Base-by-base conservation (phyloP, 768 basidiomycete genomes). In the Boletus tomentosulus region DNA sequence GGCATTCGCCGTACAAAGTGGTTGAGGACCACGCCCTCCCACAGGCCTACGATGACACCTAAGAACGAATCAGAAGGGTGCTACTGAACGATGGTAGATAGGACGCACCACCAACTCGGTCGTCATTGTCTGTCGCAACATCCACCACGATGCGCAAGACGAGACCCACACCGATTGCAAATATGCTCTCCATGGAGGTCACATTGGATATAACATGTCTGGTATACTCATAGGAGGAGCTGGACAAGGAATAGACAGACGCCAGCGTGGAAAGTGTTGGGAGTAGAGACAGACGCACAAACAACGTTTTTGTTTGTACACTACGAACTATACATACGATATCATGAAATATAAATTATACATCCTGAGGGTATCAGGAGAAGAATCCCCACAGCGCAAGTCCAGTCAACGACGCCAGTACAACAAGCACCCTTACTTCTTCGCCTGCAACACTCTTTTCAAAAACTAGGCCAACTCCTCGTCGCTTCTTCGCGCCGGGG, bases 11-110 rank as follows among this genome's bases (percentile, higher is more conserved):
- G 78, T 57, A 87, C 68, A 66, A 87, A 89, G 60, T 89, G 88
- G 38, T 82, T 79, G 51, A 88, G 74, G 35, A 89, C 81, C 25
- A 86, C 78, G 46, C 89, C 87, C 69, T 90, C 88, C 86, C 87
- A 90, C 19, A 89, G 73, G 8, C 88, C 89, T 50, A 91, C 74
- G 53, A 90, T 76, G 13, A 84, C 82, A 16, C 84, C 82, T 79
- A 51, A 81, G 65, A 30, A 34, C 33, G 30, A 12, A 35, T 59
- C 19, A 59, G 50, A 27, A 39, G 55, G 35, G 31, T 2, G 16
- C 46, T 3, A 43, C 7, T 31, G 25, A 42, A 49, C 1, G 19
- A 15, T 15, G 27, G 38, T 35, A 19, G 51, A 50, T 13, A 19
- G 41, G 41, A 63, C 68, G 30, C 33, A 71, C 70, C 69, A 51